Percentiles rank a stretch among this genome's conserved stretches.
Conservation (phyloP, 2,329 filamentous ascomycete genomes). For the Didymella keratinophila region DNA sequence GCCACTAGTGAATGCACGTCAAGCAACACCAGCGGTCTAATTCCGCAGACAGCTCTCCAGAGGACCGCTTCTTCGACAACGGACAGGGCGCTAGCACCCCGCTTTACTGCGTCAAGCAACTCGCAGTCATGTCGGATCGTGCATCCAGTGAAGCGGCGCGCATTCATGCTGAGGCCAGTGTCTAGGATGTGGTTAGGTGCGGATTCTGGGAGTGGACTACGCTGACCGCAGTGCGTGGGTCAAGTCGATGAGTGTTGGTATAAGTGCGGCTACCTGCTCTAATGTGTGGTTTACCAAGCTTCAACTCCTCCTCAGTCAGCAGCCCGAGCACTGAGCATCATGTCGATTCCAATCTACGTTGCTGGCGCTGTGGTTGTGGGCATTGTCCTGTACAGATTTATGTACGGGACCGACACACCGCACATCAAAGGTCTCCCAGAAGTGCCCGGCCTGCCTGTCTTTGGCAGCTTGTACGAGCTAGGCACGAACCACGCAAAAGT, state of each 20-base stretch:
- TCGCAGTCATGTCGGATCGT: slow-evolving; percentile 10
- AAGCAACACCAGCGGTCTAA: slow-evolving; percentile 14
- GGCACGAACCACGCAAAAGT: slow-evolving; percentile 58
- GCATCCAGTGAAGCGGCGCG: slow-evolving; percentile 14
- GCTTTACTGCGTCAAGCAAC: slow-evolving; percentile 16
- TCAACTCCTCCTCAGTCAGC: not conserved
- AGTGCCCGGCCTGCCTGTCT: slow-evolving; percentile 57
- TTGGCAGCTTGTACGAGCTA: slow-evolving; percentile 57
- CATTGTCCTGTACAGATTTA: slow-evolving; percentile 52
- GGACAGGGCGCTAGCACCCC: slow-evolving; percentile 11
- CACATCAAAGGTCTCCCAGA: slow-evolving; percentile 59
- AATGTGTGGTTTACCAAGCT: slow-evolving; percentile 2
- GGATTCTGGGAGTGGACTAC: slow-evolving; percentile 4
- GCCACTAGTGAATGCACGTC: slow-evolving; percentile 10
- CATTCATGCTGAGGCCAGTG: slow-evolving; percentile 11
- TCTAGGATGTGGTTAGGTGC: slow-evolving; percentile 15
- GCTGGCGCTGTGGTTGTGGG: slow-evolving; percentile 53
- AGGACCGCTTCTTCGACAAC: slow-evolving; percentile 1
- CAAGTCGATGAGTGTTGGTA: slow-evolving; percentile 11
- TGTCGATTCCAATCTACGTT: slow-evolving; percentile 53
- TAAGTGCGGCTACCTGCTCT: slow-evolving; percentile 17
- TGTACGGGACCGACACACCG: slow-evolving; percentile 57
- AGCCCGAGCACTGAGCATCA: slow-evolving; percentile 23
- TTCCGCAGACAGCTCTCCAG: slow-evolving; percentile 17
- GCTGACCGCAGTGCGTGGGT: slow-evolving; percentile 9